Evolutionary conservation across 805 yeast species (phyloP).

Genomic region (Wickerhamomyces pijperi): DNA sequence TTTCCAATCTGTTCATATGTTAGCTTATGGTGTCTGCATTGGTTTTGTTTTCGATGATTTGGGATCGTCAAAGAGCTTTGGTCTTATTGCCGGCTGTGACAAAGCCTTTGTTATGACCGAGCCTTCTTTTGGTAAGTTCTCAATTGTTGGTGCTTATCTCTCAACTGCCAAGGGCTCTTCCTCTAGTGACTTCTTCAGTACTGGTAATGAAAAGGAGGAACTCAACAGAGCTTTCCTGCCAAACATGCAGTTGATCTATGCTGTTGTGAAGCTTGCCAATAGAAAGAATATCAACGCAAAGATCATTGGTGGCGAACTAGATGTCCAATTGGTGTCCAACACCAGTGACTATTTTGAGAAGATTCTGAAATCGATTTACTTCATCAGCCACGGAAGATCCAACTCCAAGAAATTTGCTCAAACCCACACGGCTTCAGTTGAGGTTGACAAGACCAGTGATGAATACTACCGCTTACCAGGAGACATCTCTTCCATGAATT

Average conservation of each 20-base stretch:
- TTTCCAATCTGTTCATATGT: slow-evolving; percentile 42
- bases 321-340: slow-evolving; percentile 50
- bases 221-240: slow-evolving; percentile 61
- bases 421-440: not conserved
- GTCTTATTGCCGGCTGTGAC: slow-evolving; percentile 72
- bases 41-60: slow-evolving; percentile 64
- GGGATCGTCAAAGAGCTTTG: slow-evolving; percentile 20
- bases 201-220: slow-evolving; percentile 32
- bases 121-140: slow-evolving; percentile 51
- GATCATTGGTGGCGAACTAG: slow-evolving; percentile 59
- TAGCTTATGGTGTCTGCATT: slow-evolving; percentile 55
- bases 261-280: slow-evolving; percentile 17
- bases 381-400: slow-evolving; percentile 26
- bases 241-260: slow-evolving; percentile 47
- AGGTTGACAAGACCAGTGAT: not conserved
- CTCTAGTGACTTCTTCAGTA: slow-evolving; percentile 36
- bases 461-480: slow-evolving; percentile 11
- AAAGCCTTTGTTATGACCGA: slow-evolving; percentile 56
- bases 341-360: slow-evolving; percentile 45
- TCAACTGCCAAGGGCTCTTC: slow-evolving; percentile 58
- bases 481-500: slow-evolving; percentile 30
- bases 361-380: slow-evolving; percentile 33
- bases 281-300: slow-evolving; percentile 32
- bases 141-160: slow-evolving; percentile 56
- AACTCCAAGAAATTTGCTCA: slow-evolving; percentile 7